Base-by-base conservation (phyloP, 2,329 filamentous ascomycete genomes). In the Cladosporium sp. region DNA sequence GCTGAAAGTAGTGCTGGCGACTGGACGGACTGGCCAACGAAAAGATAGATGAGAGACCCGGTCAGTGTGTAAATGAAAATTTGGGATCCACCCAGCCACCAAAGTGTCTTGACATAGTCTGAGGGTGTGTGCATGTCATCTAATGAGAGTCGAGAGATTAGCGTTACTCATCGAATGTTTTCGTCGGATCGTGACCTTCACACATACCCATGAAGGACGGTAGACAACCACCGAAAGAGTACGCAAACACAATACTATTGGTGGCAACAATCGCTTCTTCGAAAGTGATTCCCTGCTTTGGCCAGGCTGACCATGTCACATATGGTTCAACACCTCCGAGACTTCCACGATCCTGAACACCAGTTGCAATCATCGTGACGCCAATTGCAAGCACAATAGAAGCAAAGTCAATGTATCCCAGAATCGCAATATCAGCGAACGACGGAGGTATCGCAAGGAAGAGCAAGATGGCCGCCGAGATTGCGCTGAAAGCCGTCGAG, bases 241-340 rank as follows among this genome's bases (percentile, higher is more conserved):
- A 76, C 59, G 88, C 86, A 63, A 90, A 86, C 59, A 88, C 79
- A 50, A 90, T 89, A 74, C 89, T 89, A 67, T 78, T 80, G 47
- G 87, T 79, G 19, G 84, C 81, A 14, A 84, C 78, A 68, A 88
- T 86, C n/a, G 76, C 84, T 50, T 82, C 77, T 49, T 77, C 74
- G 38, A 88, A 64, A 43, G 67, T 61, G 12, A 68, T 64, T 47
- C 65, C 63, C 15, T 56, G 25, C 6, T 65, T 64, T 5, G 66
- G 66, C 65, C 66, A 69, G 14, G 61, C 65, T 22, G 64, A 66
- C 66, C 66, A 69, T 3, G 61, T 28, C 14, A 66, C 61, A 50
- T 56, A 56, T 2, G 54, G 42, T 12, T 47, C 40, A 17, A 28
- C 14, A 36, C 49, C 42, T 19, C 42, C 42, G 3, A 49, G 54